phyloP scores from a whole-genome alignment of 345 rosid genomes.

The Hibiscus trionum region DNA sequence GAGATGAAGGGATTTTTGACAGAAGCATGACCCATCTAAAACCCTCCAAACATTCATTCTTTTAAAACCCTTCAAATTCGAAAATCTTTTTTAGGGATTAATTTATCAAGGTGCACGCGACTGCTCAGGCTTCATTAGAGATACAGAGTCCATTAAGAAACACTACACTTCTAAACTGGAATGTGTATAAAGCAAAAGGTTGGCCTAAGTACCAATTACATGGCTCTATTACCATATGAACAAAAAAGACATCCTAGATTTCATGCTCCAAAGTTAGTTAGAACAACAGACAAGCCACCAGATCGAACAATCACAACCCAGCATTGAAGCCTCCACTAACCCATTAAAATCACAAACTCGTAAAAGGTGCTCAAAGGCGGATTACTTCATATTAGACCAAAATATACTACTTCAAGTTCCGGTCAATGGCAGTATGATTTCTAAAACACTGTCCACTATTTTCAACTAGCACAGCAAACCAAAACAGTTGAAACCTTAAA shows the following conservation, averaged over 20 bases:
- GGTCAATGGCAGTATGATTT: slow-evolving; percentile 4
- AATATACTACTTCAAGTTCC: neutral
- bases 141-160: neutral
- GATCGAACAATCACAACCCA: neutral
- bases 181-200: neutral
- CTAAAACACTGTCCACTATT: neutral
- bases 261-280: neutral
- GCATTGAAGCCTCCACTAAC: neutral
- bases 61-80: neutral
- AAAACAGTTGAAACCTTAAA: neutral
- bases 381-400: neutral
- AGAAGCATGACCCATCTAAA: neutral
- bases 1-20: neutral
- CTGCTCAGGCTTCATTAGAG: neutral
- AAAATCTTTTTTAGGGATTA: neutral
- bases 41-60: neutral
- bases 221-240: neutral
- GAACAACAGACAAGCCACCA: neutral
- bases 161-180: neutral
- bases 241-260: neutral
- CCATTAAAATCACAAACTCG: neutral
- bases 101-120: neutral
- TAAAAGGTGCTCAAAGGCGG: neutral
- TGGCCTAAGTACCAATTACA: neutral
- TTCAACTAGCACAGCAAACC: slow-evolving; percentile 1